Evolutionary conservation across 129 eudicot species (phyloP).

Genomic region (Logfia minima): DNA sequence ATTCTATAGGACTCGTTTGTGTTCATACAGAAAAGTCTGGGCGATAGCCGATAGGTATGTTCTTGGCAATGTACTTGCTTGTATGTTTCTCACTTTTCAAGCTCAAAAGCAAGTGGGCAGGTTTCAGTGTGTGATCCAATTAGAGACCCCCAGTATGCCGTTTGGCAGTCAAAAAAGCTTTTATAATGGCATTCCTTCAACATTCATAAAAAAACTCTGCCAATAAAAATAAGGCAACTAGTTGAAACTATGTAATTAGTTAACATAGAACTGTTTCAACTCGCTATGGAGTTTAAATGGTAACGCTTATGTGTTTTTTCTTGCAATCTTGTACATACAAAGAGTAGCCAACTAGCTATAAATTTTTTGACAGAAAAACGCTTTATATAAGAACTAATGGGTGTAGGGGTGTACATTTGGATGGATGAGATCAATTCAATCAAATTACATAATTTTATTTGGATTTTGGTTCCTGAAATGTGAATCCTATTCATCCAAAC

Average conservation of each 20-base stretch:
- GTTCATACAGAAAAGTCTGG: neutral
- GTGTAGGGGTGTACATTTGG: no score
- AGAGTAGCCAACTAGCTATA: no score
- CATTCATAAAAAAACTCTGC: slow-evolving; percentile 43
- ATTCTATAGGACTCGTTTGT: neutral
- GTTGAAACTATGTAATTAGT: no score
- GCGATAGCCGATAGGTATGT: neutral
- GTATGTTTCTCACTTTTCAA: neutral
- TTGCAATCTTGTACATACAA: no score
- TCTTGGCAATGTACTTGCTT: neutral
- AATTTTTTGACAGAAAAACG: no score
- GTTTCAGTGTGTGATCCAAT: neutral
- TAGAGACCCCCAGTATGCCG: slow-evolving; percentile 3
- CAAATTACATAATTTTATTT: no score
- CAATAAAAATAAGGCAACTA: neutral
- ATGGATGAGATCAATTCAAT: no score
- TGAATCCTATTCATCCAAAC: no score
- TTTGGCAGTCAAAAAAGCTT: slow-evolving; percentile 52
- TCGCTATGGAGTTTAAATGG: neutral
- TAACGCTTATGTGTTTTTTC: no score
- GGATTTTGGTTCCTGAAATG: no score
- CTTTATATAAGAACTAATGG: no score
- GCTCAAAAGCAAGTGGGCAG: neutral
- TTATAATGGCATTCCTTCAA: slow-evolving; percentile 44
- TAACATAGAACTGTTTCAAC: neutral